Conservation (phyloP, 257 asterid genomes). For the Solanum rostratum region DNA sequence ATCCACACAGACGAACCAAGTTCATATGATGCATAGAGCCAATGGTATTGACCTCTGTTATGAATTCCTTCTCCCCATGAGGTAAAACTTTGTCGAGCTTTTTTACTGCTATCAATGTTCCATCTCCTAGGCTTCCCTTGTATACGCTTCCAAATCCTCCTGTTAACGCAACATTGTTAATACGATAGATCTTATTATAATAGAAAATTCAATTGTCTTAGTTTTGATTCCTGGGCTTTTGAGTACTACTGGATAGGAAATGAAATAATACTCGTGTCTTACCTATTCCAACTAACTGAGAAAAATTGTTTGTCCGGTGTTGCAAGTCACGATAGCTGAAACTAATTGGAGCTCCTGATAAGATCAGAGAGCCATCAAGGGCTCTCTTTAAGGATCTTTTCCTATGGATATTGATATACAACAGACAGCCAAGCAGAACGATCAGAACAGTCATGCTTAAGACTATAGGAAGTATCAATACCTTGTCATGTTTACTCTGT, state of each 20-base stretch:
- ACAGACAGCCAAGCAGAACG: conserved; percentile 45
- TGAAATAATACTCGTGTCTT: background rate
- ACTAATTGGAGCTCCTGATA: conserved; percentile 61
- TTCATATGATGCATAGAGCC: conserved; percentile 95
- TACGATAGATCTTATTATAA: background rate
- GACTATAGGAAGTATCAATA: conserved; percentile 66
- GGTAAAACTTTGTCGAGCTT: conserved; percentile 77
- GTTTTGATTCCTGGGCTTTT: background rate
- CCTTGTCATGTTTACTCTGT: conserved; percentile 25
- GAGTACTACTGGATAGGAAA: background rate
- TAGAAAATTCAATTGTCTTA: background rate
- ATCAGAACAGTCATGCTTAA: conserved; percentile 51
- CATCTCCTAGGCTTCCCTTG: conserved; percentile 67
- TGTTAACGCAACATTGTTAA: conserved; percentile 13
- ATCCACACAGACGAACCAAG: conserved; percentile 73
- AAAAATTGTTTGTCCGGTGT: conserved; percentile 44
- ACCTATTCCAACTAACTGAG: conserved; percentile 79
- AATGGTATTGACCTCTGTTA: conserved; percentile 81
- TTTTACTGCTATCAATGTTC: conserved; percentile 71
- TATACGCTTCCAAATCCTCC: conserved; percentile 93
- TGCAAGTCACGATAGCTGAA: conserved; percentile 73
- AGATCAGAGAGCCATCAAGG: conserved; percentile 44
- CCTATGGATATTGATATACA: conserved; percentile 36
- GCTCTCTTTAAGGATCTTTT: conserved; percentile 48
- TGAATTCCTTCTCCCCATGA: conserved; percentile 76